Conservation (phyloP, 2,329 filamentous ascomycete species). For the Clathrospora elynae region DNA sequence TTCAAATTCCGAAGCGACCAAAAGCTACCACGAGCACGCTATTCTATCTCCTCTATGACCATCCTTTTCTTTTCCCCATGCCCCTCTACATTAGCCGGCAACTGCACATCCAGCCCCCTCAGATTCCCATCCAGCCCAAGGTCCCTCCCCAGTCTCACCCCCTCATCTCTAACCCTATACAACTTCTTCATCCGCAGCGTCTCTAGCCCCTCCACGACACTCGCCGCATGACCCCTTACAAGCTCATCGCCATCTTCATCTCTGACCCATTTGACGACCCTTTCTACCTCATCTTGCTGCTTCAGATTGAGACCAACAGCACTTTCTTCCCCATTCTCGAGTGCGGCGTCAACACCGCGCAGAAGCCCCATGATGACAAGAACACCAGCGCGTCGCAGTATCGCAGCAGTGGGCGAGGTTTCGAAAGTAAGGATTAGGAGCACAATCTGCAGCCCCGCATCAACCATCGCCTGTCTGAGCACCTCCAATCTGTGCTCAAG, state of each 20-base stretch:
- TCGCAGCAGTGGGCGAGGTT: conserved; percentile 62
- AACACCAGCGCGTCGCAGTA: conserved; percentile 70
- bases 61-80: conserved; percentile 43
- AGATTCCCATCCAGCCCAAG: conserved; percentile 47
- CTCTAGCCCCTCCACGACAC: conserved; percentile 70
- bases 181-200: conserved; percentile 63
- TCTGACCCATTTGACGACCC: conserved; percentile 67
- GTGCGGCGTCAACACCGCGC: conserved; percentile 61
- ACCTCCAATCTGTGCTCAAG: conserved; percentile 61
- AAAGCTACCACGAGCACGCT: conserved; percentile 20
- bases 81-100: conserved; percentile 13
- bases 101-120: conserved; percentile 54
- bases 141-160: conserved; percentile 26
- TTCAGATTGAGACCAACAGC: conserved; percentile 61
- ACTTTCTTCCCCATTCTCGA: conserved; percentile 39
- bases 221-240: conserved; percentile 68
- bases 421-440: conserved; percentile 69
- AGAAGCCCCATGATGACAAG: conserved; percentile 67
- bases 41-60: conserved; percentile 66
- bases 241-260: conserved; percentile 70
- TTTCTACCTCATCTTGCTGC: conserved; percentile 65
- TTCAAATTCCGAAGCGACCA: conserved; percentile 6
- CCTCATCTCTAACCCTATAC: conserved; percentile 47
- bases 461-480: conserved; percentile 45
- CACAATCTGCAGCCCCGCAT: conserved; percentile 65